Evolutionary conservation across 2,329 filamentous ascomycete genomes (phyloP), one percentile per base, ranked within the genome.

Genomic region (Penicillium verrucosum): DNA sequence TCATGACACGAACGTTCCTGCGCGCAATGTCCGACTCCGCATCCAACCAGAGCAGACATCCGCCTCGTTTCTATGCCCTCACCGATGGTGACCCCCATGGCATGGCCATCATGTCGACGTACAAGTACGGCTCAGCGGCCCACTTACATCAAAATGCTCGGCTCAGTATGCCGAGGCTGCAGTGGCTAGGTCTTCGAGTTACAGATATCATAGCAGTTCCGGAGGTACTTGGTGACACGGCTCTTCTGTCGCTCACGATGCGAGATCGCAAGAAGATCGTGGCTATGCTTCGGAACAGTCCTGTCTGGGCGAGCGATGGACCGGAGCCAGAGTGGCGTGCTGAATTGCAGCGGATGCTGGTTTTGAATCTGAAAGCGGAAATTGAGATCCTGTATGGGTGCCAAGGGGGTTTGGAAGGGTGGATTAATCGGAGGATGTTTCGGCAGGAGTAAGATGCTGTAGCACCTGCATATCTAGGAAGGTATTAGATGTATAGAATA

Each of bases 51-150:
- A 63, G 5, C 62, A 41, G 16, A 25, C 71, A 8, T 73, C 45
- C 30, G 5, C 59, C 77, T 14, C 76, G 74, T 9, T 78, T 85
- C 50, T 82, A 80, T 58, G 80, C 77, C 2, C 74, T 88, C 2
- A 78, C 84, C 23, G 85, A 88, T 60, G 79, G 78, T 48, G 85
- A 88, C 64, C 85, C 85, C 0, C 83, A 88, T 63, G 85, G 85
- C 2, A 76, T 88, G 57, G 79, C 78, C 11, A 87, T 88, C 49
- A 75, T 86, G 68, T 83, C 81, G 14, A 85, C 80, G 8, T 88
- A 87, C 75, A 85, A 84, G 62, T 78, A 85, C 64, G 84, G 85
- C 25, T 87, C 85, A 1, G 73, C 76, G 52, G 77, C 78, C 9
- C 77, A 85, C 29, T 74, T 79, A 6, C 81, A 84, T 59, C 82